Evolutionary conservation across 257 asterid species (phyloP).

Genomic region (Solanum piurae): DNA sequence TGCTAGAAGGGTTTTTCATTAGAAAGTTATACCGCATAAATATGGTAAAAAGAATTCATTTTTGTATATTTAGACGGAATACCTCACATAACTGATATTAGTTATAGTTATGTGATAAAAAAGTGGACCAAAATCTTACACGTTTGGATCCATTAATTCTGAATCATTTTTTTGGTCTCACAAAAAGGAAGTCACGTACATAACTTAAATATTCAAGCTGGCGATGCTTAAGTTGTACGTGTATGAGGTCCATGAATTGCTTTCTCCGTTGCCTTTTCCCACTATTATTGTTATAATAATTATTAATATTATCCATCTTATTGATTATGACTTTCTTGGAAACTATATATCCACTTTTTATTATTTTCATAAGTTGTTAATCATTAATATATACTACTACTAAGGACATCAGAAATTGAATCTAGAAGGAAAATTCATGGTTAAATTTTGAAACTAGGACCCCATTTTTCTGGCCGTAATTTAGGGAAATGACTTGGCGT

Average conservation of each 20-base stretch:
- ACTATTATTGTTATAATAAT: background rate
- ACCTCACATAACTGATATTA: background rate
- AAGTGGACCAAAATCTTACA: background rate
- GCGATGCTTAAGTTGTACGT: background rate
- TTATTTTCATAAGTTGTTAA: too few species aligned
- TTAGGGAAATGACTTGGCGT: background rate
- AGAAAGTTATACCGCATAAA: background rate
- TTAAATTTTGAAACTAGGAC: background rate
- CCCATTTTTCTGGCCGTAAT: background rate
- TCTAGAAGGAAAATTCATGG: background rate
- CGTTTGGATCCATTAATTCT: background rate
- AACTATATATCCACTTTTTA: too few species aligned
- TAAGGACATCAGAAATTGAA: too few species aligned
- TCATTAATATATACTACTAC: too few species aligned
- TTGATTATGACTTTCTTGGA: too few species aligned
- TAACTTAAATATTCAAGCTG: background rate
- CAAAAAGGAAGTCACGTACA: background rate
- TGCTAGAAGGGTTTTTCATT: background rate
- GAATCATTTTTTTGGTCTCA: background rate
- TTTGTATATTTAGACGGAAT: background rate
- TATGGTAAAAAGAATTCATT: fast-evolving
- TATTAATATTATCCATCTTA: background rate
- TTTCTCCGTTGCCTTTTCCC: background rate
- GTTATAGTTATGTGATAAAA: background rate
- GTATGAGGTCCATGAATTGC: background rate